Evolutionary conservation across 345 rosid genomes (phyloP).

Genomic region (Acer yangbiense): DNA sequence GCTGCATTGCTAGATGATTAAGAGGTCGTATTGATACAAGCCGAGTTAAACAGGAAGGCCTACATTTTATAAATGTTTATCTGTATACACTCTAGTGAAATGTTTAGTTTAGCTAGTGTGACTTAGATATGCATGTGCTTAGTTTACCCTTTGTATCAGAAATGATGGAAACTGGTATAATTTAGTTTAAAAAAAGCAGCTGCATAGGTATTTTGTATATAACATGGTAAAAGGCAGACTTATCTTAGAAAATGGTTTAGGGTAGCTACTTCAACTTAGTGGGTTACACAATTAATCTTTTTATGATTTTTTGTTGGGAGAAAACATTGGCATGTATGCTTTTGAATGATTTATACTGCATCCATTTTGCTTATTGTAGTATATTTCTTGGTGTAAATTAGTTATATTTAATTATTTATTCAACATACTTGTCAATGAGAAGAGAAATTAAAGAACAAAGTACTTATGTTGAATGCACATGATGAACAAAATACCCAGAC

Average conservation of each 20-base stretch:
- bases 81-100: neutral
- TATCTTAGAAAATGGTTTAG: neutral
- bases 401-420: neutral
- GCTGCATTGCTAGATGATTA: conserved; percentile 3
- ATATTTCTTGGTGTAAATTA: neutral
- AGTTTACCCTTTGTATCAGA: neutral
- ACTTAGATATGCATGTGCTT: neutral
- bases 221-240: neutral
- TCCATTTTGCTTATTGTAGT: neutral
- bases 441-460: neutral
- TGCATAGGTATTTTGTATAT: neutral
- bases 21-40: conserved; percentile 4
- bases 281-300: neutral
- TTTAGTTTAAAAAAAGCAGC: neutral
- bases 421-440: neutral
- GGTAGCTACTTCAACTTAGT: neutral
- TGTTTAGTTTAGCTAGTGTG: neutral
- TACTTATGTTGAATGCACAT: neutral
- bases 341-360: neutral
- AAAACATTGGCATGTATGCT: neutral
- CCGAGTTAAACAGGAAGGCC: neutral
- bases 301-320: neutral
- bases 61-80: neutral
- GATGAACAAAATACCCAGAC: neutral
- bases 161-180: neutral